Percentiles rank a stretch among this genome's conserved stretches.
phyloP scores from a whole-genome alignment of 2,329 filamentous ascomycete species.

The Colletotrichum magnum region DNA sequence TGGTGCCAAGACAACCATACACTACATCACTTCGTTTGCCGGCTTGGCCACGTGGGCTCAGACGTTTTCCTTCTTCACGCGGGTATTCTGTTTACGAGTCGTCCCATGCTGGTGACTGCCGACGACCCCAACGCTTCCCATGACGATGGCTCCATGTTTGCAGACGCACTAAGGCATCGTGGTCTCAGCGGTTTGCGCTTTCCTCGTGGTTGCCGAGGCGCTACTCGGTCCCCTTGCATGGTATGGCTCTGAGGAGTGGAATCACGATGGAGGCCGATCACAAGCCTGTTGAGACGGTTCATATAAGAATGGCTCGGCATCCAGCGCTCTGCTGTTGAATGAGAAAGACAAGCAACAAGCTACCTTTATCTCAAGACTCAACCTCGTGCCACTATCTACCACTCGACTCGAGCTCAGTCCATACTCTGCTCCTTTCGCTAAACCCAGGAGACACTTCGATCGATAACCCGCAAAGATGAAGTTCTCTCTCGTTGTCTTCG shows the following conservation, averaged over 20 bases:
- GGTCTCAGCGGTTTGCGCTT: conserved; percentile 28
- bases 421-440: neutral
- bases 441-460: conserved; percentile 2
- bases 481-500: conserved; percentile 52
- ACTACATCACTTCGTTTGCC: conserved; percentile 1
- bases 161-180: conserved; percentile 24
- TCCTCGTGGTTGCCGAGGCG: conserved; percentile 31
- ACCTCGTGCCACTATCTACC: neutral
- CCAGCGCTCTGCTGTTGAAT: neutral
- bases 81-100: neutral
- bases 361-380: conserved; percentile 19
- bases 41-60: neutral
- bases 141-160: conserved; percentile 13
- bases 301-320: neutral
- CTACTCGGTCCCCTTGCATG: conserved; percentile 29
- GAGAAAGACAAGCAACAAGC: neutral
- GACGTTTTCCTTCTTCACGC: conserved; percentile 2
- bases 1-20: conserved; percentile 4
- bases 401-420: neutral
- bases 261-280: neutral
- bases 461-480: conserved; percentile 54
- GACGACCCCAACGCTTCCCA: neutral
- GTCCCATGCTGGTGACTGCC: neutral
- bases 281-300: neutral
- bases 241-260: neutral